Conservation (phyloP, 2,329 filamentous ascomycete species). For the Gyromitra esculenta region DNA sequence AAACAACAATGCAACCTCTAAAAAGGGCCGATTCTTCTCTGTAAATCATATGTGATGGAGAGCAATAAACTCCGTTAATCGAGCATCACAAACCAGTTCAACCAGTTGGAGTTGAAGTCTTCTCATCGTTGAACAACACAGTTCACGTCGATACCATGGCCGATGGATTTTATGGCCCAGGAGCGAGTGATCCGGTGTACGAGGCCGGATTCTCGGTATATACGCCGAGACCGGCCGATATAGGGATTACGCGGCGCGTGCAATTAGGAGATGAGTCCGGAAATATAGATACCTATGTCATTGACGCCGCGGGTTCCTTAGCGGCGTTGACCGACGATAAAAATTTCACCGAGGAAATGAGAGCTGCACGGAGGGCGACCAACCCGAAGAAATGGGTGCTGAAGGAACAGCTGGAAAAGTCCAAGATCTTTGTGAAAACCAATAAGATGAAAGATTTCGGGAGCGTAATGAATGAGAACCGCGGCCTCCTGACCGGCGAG, state of each 20-base stretch:
- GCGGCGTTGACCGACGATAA: background rate
- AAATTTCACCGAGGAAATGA: background rate
- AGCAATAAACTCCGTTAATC: background rate
- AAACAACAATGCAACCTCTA: background rate
- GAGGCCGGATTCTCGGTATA: background rate
- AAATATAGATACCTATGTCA: background rate
- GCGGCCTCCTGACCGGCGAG: background rate
- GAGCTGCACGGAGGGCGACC: background rate
- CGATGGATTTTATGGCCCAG: conserved; percentile 7
- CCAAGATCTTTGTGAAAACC: background rate
- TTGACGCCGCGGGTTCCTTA: background rate
- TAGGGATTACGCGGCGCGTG: background rate
- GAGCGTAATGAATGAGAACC: background rate
- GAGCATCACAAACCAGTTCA: background rate
- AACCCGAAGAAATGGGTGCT: background rate
- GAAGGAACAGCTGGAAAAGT: background rate
- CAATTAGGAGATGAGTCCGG: background rate
- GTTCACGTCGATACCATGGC: background rate
- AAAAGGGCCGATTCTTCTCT: background rate
- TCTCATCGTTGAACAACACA: background rate
- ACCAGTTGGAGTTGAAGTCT: background rate
- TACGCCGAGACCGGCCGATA: background rate
- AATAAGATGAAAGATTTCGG: conserved; percentile 1
- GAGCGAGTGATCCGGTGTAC: too few relatives aligned
- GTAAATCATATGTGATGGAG: background rate